Percentiles rank a stretch among this genome's conserved stretches.
phyloP scores from a whole-genome alignment of 2,329 filamentous ascomycete species.

The Exophiala dermatitidis region DNA sequence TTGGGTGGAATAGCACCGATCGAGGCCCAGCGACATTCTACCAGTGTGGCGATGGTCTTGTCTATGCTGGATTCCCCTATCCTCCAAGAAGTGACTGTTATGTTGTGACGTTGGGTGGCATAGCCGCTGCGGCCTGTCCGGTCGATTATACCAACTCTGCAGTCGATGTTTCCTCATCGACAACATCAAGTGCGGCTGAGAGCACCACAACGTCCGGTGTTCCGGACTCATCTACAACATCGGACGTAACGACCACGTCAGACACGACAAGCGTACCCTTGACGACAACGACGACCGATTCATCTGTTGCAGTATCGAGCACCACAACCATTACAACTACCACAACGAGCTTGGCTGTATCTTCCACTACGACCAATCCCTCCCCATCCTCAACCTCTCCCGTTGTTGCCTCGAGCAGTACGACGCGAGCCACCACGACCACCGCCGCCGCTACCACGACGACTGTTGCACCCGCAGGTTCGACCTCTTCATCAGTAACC shows the following conservation, averaged over 20 bases:
- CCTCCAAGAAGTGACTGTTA: slow-evolving; percentile 16
- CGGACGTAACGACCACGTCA: slow-evolving; percentile 1
- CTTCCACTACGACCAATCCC: not conserved
- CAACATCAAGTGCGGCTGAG: not conserved
- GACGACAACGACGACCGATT: not conserved
- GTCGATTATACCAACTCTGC: slow-evolving; percentile 11
- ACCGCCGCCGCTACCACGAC: not conserved
- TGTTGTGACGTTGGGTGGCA: slow-evolving; percentile 19
- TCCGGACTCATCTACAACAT: not conserved
- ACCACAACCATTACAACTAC: slow-evolving; percentile 1
- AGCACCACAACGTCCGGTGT: not conserved
- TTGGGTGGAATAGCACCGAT: slow-evolving; percentile 19
- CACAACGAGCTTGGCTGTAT: not conserved
- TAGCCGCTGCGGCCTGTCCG: slow-evolving; percentile 15
- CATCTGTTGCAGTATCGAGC: not conserved
- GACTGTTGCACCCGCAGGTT: not conserved
- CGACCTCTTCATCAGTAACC: not conserved
- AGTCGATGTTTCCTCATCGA: not conserved
- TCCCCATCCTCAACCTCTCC: not conserved
- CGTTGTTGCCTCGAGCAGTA: not conserved
- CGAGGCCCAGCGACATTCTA: slow-evolving; percentile 19
- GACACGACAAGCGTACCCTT: not conserved
- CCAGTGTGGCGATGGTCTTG: slow-evolving; percentile 14
- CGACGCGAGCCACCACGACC: too few species aligned
- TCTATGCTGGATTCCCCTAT: slow-evolving; percentile 23